phyloP scores from a whole-genome alignment of 371 early-diverging fungal genomes.

The Mortierella polycephala region DNA sequence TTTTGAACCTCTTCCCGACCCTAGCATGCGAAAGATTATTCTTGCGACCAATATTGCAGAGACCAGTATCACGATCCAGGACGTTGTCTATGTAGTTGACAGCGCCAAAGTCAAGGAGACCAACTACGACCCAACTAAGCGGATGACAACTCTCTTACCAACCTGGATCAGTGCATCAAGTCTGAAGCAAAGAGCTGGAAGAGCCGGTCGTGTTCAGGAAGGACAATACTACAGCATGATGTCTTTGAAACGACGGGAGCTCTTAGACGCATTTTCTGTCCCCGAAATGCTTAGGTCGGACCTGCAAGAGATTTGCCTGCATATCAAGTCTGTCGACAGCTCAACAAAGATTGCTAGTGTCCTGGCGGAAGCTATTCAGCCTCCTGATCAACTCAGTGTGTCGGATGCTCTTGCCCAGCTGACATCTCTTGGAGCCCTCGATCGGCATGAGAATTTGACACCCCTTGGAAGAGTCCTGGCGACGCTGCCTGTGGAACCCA shows the following conservation, averaged over 20 bases:
- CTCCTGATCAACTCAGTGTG: conserved; percentile 65
- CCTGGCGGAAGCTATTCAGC: conserved; percentile 62
- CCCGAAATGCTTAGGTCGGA: conserved; percentile 79
- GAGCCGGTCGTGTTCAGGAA: conserved; percentile 80
- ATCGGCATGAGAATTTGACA: conserved; percentile 66
- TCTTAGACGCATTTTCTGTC: conserved; percentile 54
- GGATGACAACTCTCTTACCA: conserved; percentile 71
- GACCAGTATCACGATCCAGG: conserved; percentile 88
- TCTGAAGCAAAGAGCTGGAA: conserved; percentile 80
- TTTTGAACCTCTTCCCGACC: conserved; percentile 65
- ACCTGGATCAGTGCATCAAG: conserved; percentile 76
- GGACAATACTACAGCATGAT: conserved; percentile 76
- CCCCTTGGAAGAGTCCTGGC: conserved; percentile 73
- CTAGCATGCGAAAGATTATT: conserved; percentile 76
- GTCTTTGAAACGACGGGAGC: conserved; percentile 54
- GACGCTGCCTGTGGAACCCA: conserved; percentile 74
- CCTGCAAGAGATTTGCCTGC: conserved; percentile 77
- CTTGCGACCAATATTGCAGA: conserved; percentile 92
- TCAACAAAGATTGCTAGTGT: conserved; percentile 59
- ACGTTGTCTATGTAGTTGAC: conserved; percentile 85
- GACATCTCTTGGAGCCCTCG: conserved; percentile 60
- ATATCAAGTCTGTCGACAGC: conserved; percentile 64
- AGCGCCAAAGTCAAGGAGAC: conserved; percentile 76
- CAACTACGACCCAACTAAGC: conserved; percentile 56
- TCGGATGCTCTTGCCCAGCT: conserved; percentile 58